Percentiles rank a stretch among this genome's conserved stretches.
phyloP scores from a whole-genome alignment of 1,284 basidiomycete genomes.

The Ceratobasidium sp. region DNA sequence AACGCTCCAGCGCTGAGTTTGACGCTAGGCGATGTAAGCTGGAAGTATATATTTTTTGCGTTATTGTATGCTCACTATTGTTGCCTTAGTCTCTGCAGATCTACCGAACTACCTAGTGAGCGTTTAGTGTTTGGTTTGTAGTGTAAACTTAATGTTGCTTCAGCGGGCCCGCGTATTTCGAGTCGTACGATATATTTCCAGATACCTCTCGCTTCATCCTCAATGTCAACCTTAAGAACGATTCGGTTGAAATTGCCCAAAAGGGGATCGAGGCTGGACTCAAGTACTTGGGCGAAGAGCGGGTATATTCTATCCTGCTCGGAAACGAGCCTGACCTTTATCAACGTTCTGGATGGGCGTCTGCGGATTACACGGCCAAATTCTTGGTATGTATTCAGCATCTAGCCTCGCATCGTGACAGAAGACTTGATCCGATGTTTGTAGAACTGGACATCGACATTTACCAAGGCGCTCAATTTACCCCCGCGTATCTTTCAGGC shows the following conservation, averaged over 20 bases:
- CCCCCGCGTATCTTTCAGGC: constrained; percentile 54
- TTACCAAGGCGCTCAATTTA: constrained; percentile 52
- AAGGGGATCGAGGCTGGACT: constrained; percentile 53
- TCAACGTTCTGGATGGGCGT: constrained; percentile 54
- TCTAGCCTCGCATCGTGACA: not conserved
- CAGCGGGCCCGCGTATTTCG: constrained; percentile 55
- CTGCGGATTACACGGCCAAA: constrained; percentile 53
- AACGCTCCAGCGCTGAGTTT: constrained; percentile 52
- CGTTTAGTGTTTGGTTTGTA: not conserved
- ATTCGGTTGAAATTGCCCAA: constrained; percentile 54
- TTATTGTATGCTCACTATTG: not conserved
- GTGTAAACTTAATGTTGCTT: not conserved
- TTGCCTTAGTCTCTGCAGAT: constrained; percentile 53
- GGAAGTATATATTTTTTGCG: not conserved
- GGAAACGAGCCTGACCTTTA: constrained; percentile 57
- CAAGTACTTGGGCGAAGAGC: constrained; percentile 53
- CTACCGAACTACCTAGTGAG: constrained; percentile 54
- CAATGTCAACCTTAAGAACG: constrained; percentile 56
- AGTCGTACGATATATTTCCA: constrained; percentile 54
- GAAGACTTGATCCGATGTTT: not conserved
- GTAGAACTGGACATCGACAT: constrained; percentile 54
- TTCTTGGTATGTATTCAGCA: constrained; percentile 51
- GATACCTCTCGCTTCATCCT: constrained; percentile 53
- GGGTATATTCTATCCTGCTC: constrained; percentile 54
- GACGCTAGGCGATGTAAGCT: constrained; percentile 52